A percentile compares a stretch with the other conserved stretches of the same genome.
Conservation (phyloP, 768 basidiomycete genomes). For the Agaricus bisporus region DNA sequence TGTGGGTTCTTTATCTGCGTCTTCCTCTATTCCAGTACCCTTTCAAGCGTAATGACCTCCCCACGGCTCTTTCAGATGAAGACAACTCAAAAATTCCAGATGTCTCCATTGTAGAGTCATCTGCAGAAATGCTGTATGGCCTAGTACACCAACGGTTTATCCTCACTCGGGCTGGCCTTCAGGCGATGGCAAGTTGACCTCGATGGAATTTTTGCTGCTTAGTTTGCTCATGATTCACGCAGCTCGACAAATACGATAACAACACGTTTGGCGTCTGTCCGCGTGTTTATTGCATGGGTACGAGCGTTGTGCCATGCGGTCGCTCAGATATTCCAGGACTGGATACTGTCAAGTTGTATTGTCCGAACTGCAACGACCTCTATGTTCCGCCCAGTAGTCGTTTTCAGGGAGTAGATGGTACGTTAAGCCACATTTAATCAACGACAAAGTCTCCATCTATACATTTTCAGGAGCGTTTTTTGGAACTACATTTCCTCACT, state of each 20-base stretch:
- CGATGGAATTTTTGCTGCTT: slow-evolving; percentile 11
- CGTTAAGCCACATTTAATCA: slow-evolving; percentile 19
- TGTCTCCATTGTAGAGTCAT: slow-evolving; percentile 96
- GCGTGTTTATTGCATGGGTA: slow-evolving; percentile 86
- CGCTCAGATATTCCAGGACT: slow-evolving; percentile 92
- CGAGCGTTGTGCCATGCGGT: slow-evolving; percentile 91
- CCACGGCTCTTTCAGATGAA: slow-evolving; percentile 53
- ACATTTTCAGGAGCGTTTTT: slow-evolving; percentile 82
- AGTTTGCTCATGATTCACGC: slow-evolving; percentile 12
- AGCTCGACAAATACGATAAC: slow-evolving; percentile 96
- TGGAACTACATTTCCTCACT: slow-evolving; percentile 96
- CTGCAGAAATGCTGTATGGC: slow-evolving; percentile 95
- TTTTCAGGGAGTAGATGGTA: slow-evolving; percentile 94
- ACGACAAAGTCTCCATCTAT: slow-evolving; percentile 9
- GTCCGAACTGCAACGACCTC: slow-evolving; percentile 97
- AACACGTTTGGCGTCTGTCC: slow-evolving; percentile 92
- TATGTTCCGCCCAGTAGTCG: slow-evolving; percentile 93
- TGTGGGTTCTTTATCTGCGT: slow-evolving; percentile 33
- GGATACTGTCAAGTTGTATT: slow-evolving; percentile 97
- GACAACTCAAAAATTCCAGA: slow-evolving; percentile 96
- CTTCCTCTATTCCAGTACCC: slow-evolving; percentile 4
- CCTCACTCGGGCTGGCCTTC: slow-evolving; percentile 87
- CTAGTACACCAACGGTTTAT: slow-evolving; percentile 98
- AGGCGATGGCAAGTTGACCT: slow-evolving; percentile 74
- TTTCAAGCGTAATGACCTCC: slow-evolving; percentile 15